Conservation (phyloP, 768 basidiomycete species). For the Gymnopilus junonius region DNA sequence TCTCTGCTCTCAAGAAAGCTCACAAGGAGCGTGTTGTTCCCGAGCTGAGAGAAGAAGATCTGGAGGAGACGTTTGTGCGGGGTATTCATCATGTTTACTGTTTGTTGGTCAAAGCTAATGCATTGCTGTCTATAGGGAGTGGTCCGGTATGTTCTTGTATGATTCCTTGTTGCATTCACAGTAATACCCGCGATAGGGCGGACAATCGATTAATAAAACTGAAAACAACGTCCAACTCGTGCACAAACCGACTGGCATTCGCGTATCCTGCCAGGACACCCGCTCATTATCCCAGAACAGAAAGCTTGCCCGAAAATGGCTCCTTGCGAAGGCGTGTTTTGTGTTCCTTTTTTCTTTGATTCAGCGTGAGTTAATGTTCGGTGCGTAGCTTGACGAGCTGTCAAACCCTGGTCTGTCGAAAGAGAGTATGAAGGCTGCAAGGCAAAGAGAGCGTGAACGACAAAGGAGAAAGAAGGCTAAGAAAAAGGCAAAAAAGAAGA, state of each 20-base stretch:
- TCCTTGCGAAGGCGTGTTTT: conserved; percentile 77
- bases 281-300: conserved; percentile 83
- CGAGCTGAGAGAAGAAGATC: conserved; percentile 73
- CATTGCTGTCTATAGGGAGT: conserved; percentile 55
- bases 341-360: conserved; percentile 21
- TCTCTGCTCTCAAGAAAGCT: conserved; percentile 73
- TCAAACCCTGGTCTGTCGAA: conserved; percentile 80
- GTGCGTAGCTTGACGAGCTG: conserved; percentile 66
- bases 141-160: conserved; percentile 62
- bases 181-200: conserved; percentile 56
- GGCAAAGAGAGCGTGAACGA: conserved; percentile 76
- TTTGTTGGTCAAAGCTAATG: not conserved
- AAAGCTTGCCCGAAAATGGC: conserved; percentile 69
- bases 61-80: conserved; percentile 88
- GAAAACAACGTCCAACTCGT: conserved; percentile 89
- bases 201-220: conserved; percentile 97
- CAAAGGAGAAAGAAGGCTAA: conserved; percentile 79
- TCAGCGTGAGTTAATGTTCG: conserved; percentile 21
- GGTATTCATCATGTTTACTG: conserved; percentile 47
- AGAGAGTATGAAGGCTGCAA: conserved; percentile 68
- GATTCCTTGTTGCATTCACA: conserved; percentile 21
- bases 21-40: conserved; percentile 68
- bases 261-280: conserved; percentile 88
- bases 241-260: conserved; percentile 87
- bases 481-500: conserved; percentile 54